phyloP scores from a whole-genome alignment of 106 monocot species.

The Acorus calamus region DNA sequence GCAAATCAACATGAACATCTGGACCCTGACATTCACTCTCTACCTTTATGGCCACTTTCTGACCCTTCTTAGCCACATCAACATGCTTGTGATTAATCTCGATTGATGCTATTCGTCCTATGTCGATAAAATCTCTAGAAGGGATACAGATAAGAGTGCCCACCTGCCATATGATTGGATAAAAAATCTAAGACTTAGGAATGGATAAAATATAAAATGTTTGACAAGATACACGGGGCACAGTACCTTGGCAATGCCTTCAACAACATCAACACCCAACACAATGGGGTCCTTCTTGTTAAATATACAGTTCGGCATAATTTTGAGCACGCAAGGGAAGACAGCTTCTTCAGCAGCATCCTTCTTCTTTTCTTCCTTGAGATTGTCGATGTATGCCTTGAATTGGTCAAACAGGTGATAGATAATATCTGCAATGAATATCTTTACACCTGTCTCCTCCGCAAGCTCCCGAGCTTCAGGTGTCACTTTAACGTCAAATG shows the following conservation, averaged over 20 bases:
- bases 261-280: constrained; percentile 83
- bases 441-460: constrained; percentile 64
- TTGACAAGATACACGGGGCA: too few relatives aligned
- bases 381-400: constrained; percentile 76
- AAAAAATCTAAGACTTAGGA: constrained; percentile 1
- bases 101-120: constrained; percentile 77
- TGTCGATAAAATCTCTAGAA: constrained; percentile 72
- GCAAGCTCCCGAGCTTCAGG: constrained; percentile 82
- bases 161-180: constrained; percentile 24
- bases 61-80: constrained; percentile 80
- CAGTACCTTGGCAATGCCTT: constrained; percentile 77
- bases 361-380: constrained; percentile 90
- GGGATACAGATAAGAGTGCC: constrained; percentile 89
- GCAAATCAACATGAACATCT: neutral
- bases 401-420: constrained; percentile 99
- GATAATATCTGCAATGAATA: constrained; percentile 96
- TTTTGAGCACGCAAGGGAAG: constrained; percentile 89
- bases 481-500: constrained; percentile 94
- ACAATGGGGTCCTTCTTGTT: constrained; percentile 98
- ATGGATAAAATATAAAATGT: neutral
- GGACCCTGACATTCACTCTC: neutral
- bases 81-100: constrained; percentile 93
- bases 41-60: constrained; percentile 94
- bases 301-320: constrained; percentile 86
- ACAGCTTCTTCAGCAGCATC: constrained; percentile 92